Percentiles rank a stretch among this genome's conserved stretches.
Conservation (phyloP, 108 stramenopile species). For the Stephanodiscus minutulus region DNA sequence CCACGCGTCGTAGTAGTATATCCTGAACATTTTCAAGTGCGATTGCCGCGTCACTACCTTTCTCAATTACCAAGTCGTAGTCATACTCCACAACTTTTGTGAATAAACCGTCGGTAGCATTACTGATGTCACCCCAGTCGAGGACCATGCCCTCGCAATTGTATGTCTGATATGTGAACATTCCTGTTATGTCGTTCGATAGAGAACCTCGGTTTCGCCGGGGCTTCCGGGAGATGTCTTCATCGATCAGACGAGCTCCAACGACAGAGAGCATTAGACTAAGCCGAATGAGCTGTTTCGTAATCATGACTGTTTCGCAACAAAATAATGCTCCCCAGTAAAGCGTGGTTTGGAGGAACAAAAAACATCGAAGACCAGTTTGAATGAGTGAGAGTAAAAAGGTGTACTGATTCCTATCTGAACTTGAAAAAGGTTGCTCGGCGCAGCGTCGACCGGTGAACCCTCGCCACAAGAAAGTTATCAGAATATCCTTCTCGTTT, state of each 20-base stretch:
- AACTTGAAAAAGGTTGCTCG: too few relatives aligned
- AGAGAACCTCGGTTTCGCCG: not conserved
- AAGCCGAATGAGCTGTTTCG: not conserved
- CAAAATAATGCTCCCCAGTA: too few relatives aligned
- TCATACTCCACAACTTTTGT: constrained; percentile 29
- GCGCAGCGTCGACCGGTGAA: too few relatives aligned
- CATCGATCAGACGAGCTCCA: not conserved
- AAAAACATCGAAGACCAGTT: too few relatives aligned
- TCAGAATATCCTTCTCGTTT: too few relatives aligned
- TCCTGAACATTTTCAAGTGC: constrained; percentile 17
- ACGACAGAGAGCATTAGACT: not conserved
- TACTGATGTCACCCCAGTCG: constrained; percentile 8
- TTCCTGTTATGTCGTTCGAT: constrained; percentile 20
- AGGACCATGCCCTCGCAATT: constrained; percentile 27
- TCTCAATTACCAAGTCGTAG: constrained; percentile 27
- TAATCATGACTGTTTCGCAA: too few relatives aligned
- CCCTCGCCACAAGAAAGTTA: too few relatives aligned
- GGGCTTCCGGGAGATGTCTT: not conserved
- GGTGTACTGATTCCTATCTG: too few relatives aligned
- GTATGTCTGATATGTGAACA: constrained; percentile 16
- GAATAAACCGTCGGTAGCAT: not conserved
- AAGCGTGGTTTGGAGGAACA: too few relatives aligned
- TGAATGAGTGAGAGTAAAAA: too few relatives aligned
- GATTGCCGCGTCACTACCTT: constrained; percentile 13
- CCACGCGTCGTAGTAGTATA: constrained; percentile 19